Conservation (phyloP, 257 asterid genomes). For the Nyctanthes arbortristis region DNA sequence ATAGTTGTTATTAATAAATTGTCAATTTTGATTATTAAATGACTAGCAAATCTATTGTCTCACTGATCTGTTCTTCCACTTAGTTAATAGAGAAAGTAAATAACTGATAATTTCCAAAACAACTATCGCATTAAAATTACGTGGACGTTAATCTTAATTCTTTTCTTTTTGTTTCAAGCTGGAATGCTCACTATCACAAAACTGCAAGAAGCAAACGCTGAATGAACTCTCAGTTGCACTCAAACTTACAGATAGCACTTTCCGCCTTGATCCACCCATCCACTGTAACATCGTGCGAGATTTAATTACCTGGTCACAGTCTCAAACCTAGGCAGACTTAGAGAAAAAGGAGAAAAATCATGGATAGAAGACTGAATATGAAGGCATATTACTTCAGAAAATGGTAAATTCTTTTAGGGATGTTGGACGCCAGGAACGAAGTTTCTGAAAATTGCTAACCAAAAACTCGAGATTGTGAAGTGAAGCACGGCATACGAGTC, state of each 20-base stretch:
- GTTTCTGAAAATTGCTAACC: too few relatives aligned
- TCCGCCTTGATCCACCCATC: constrained; percentile 97
- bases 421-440: too few relatives aligned
- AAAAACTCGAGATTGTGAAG: background rate
- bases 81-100: constrained; percentile 10
- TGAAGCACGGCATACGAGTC: constrained; percentile 1
- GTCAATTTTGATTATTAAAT: constrained; percentile 1
- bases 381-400: too few relatives aligned
- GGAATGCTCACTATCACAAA: constrained; percentile 2
- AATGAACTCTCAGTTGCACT: constrained; percentile 12
- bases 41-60: background rate
- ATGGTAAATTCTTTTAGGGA: too few relatives aligned
- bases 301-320: constrained; percentile 8
- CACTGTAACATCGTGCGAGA: constrained; percentile 72
- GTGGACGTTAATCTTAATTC: constrained; percentile 1
- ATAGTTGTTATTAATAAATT: background rate
- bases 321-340: constrained; percentile 19
- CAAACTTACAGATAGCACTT: constrained; percentile 68
- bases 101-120: background rate
- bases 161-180: background rate
- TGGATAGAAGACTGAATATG: background rate
- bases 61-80: background rate
- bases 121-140: background rate
- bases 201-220: background rate
- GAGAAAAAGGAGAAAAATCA: constrained; percentile 7